phyloP scores from a whole-genome alignment of 75 land plant species.

The Sequoia sempervirens region DNA sequence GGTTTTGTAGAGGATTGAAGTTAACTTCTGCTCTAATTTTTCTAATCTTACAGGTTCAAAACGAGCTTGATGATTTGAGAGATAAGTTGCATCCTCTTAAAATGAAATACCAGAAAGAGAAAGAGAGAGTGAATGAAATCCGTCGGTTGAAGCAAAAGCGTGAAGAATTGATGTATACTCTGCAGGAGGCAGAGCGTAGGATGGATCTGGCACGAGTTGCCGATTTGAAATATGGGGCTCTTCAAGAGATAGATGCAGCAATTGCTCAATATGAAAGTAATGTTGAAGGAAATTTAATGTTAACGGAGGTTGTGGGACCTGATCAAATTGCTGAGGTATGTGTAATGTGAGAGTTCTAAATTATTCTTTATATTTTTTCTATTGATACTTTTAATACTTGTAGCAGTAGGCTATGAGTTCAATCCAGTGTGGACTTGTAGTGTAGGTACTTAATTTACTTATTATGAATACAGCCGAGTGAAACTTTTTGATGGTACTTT shows the following conservation, averaged over 20 bases:
- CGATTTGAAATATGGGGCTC: slow-evolving; percentile 80
- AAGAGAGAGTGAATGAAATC: slow-evolving; percentile 82
- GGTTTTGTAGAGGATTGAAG: background rate
- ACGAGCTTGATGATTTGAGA: slow-evolving; percentile 69
- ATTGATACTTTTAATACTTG: background rate
- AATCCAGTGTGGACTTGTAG: no score
- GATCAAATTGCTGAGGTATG: slow-evolving; percentile 94
- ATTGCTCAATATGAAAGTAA: slow-evolving; percentile 62
- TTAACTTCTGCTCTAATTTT: background rate
- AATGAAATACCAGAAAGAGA: slow-evolving; percentile 92
- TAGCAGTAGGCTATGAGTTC: no score
- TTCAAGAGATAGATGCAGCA: slow-evolving; percentile 77
- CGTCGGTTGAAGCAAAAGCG: slow-evolving; percentile 67
- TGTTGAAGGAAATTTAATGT: slow-evolving; percentile 63
- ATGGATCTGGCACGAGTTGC: slow-evolving; percentile 78
- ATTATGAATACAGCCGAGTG: background rate
- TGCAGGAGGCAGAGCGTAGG: slow-evolving; percentile 83
- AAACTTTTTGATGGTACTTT: background rate
- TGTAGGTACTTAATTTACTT: no score
- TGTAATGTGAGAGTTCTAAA: background rate
- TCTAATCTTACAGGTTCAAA: slow-evolving; percentile 32
- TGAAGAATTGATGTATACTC: slow-evolving; percentile 59
- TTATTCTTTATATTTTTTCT: background rate
- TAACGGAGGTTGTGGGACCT: slow-evolving; percentile 92
- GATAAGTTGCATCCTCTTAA: slow-evolving; percentile 75